Conservation (phyloP, 2,329 filamentous ascomycete species). For the Botrytis galanthina region DNA sequence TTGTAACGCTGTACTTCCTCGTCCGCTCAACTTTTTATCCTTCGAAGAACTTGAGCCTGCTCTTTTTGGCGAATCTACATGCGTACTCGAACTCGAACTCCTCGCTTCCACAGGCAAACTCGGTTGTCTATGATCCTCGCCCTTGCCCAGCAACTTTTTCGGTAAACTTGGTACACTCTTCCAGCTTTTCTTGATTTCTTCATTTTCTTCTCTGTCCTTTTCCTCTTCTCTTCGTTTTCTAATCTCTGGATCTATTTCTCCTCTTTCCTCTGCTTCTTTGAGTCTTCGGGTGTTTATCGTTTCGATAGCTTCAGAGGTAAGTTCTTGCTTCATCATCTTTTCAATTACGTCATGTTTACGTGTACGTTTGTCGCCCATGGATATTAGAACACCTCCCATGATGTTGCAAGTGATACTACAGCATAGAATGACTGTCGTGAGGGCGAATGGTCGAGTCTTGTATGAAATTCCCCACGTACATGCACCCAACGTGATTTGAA, state of each 20-base stretch:
- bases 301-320: constrained; percentile 63
- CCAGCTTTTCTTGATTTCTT: constrained; percentile 34
- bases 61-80: constrained; percentile 19
- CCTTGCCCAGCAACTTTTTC: constrained; percentile 33
- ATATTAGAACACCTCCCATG: constrained; percentile 71
- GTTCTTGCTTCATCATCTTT: constrained; percentile 69
- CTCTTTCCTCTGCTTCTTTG: constrained; percentile 64
- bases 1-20: constrained; percentile 17
- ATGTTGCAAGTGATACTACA: constrained; percentile 77
- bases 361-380: constrained; percentile 70
- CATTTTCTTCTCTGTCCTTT: constrained; percentile 42
- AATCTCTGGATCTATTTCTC: constrained; percentile 28
- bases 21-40: constrained; percentile 17
- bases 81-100: constrained; percentile 16
- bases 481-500: constrained; percentile 76
- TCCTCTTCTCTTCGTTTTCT: constrained; percentile 51
- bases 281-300: constrained; percentile 86
- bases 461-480: constrained; percentile 78
- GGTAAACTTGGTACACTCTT: constrained; percentile 31
- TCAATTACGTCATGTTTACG: constrained; percentile 83
- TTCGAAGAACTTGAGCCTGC: constrained; percentile 14
- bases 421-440: constrained; percentile 78
- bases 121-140: constrained; percentile 33
- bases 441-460: constrained; percentile 61
- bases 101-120: constrained; percentile 27